phyloP scores from a whole-genome alignment of 2,329 filamentous ascomycete genomes.

The Cladophialophora exuberans region DNA sequence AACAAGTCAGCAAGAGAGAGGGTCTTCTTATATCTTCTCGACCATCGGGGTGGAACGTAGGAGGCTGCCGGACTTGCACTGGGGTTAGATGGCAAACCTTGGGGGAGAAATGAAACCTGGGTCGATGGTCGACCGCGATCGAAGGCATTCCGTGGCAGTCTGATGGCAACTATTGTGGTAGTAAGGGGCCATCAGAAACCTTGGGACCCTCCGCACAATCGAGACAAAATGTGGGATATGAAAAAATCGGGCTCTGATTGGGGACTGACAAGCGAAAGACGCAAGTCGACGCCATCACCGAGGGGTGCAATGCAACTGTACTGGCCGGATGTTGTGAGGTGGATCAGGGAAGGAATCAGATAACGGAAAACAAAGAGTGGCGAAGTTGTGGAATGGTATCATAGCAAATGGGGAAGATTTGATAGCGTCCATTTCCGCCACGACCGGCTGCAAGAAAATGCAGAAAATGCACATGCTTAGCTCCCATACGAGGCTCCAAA shows the following conservation, averaged over 20 bases:
- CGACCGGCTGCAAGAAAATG: constrained; percentile 22
- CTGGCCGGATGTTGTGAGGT: constrained; percentile 6
- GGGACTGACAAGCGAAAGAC: constrained; percentile 8
- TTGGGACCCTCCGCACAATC: constrained; percentile 17
- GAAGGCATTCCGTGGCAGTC: constrained; percentile 6
- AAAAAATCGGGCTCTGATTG: constrained; percentile 11
- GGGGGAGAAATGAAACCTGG: background rate
- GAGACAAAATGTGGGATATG: background rate
- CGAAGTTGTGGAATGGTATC: constrained; percentile 13
- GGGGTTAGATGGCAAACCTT: background rate
- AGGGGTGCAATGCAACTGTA: background rate
- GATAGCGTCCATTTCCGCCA: constrained; percentile 2
- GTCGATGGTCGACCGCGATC: background rate
- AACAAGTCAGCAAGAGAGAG: too few relatives aligned
- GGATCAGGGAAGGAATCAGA: constrained; percentile 13
- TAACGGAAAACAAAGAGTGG: constrained; percentile 14
- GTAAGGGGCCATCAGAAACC: constrained; percentile 14
- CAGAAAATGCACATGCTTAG: constrained; percentile 27
- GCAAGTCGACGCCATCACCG: constrained; percentile 22
- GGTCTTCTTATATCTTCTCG: constrained; percentile 2
- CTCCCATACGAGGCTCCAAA: constrained; percentile 2
- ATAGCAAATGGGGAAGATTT: constrained; percentile 1
- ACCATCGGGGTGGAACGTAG: too few relatives aligned
- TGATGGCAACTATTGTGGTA: background rate
- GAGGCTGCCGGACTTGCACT: constrained; percentile 20